phyloP scores from a whole-genome alignment of 2,329 filamentous ascomycete species.

The Paecilomyces sp. region DNA sequence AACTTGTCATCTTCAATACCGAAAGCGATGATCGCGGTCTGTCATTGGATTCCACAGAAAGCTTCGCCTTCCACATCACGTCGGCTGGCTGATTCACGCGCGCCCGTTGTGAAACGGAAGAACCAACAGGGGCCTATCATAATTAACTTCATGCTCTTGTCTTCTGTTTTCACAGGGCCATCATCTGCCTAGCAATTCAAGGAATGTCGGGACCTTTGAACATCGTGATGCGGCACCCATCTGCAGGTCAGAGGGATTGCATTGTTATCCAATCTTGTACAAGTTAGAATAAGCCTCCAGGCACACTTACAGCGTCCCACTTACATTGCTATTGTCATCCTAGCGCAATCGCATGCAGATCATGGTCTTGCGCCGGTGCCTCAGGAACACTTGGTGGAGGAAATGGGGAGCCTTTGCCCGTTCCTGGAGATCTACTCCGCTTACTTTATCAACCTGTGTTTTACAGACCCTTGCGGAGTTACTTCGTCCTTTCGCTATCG shows the following conservation, averaged over 20 bases:
- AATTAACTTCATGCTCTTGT: neutral
- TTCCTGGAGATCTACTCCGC: neutral
- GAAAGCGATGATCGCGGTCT: neutral
- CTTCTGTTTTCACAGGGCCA: neutral
- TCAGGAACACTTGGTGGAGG: neutral
- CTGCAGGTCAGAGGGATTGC: neutral
- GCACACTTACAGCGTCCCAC: neutral
- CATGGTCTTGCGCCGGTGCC: neutral
- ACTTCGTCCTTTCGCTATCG: neutral
- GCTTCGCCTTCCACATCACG: neutral
- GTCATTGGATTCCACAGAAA: neutral
- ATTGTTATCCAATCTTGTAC: neutral
- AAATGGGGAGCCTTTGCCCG: neutral
- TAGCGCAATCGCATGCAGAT: neutral
- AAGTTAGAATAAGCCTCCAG: neutral
- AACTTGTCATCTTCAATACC: neutral
- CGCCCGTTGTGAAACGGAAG: neutral
- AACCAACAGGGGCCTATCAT: neutral
- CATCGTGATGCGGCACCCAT: neutral
- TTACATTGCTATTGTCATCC: neutral
- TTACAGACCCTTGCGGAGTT: neutral
- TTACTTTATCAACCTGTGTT: neutral
- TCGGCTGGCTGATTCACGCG: neutral
- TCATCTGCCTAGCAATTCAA: neutral
- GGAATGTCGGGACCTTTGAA: neutral